phyloP scores from a whole-genome alignment of 78 protist species.

The Carpediemonas membranifera region DNA sequence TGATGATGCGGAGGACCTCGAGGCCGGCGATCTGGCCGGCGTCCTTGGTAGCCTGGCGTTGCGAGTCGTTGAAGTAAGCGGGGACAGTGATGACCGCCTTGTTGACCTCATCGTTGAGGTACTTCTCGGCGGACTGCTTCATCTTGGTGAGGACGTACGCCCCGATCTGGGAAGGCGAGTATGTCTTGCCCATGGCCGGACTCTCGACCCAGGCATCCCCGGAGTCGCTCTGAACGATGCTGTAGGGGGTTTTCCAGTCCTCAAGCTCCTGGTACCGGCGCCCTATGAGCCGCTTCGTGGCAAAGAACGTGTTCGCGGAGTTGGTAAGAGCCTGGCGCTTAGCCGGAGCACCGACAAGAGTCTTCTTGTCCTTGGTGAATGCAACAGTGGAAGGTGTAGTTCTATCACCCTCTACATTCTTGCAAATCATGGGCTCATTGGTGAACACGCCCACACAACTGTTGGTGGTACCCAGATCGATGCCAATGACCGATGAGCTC shows the following conservation, averaged over 20 bases:
- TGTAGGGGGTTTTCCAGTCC: neutral
- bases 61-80: conserved; percentile 66
- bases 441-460: conserved; percentile 14
- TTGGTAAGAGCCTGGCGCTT: neutral
- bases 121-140: conserved; percentile 85
- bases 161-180: conserved; percentile 1
- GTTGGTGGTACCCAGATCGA: conserved; percentile 29
- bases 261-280: neutral
- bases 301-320: conserved; percentile 12
- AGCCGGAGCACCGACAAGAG: conserved; percentile 2
- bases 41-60: conserved; percentile 14
- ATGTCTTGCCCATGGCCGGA: neutral
- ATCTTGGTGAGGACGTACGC: conserved; percentile 8
- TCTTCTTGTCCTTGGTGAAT: neutral
- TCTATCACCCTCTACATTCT: neutral
- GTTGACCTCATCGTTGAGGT: conserved; percentile 60
- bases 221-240: neutral
- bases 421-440: neutral
- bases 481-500: conserved; percentile 22
- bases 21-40: conserved; percentile 57
- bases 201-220: neutral
- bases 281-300: conserved; percentile 14
- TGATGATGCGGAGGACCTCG: conserved; percentile 83
- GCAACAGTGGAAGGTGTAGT: conserved; percentile 22
- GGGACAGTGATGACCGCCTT: conserved; percentile 97